Conservation (phyloP, 2,329 filamentous ascomycete genomes). For the Ceratocystis huliohia region DNA sequence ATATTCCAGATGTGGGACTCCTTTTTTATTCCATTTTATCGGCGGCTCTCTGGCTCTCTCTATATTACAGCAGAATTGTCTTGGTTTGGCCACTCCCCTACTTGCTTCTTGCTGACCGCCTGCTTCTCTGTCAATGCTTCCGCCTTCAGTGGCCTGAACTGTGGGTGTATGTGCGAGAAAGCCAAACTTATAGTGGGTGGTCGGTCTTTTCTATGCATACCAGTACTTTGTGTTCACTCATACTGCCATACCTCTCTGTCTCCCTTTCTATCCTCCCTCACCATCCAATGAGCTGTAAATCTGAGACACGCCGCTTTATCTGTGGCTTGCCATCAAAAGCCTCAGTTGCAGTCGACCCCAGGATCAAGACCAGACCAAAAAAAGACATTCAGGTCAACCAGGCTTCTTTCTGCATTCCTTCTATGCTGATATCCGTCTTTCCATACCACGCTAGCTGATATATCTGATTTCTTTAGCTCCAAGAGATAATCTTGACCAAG, state of each 20-base stretch:
- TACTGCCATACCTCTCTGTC: background rate
- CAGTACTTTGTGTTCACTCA: background rate
- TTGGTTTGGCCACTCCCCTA: too few species aligned
- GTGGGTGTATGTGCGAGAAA: background rate
- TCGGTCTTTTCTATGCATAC: background rate
- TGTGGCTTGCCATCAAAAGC: background rate
- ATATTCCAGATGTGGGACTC: background rate
- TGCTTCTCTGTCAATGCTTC: background rate
- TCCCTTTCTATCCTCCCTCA: background rate
- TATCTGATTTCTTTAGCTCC: background rate
- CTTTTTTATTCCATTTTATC: background rate
- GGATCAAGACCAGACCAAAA: too few species aligned
- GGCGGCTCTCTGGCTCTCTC: background rate
- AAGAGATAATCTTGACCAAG: background rate
- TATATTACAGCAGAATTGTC: too few species aligned
- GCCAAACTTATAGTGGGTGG: background rate
- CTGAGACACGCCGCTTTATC: constrained; percentile 1
- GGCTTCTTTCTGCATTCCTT: background rate
- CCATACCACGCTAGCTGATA: constrained; percentile 1
- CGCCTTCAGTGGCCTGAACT: background rate
- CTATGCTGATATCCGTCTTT: background rate
- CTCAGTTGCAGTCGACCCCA: background rate
- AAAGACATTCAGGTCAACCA: background rate
- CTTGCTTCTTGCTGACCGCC: background rate
- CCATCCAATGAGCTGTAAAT: background rate